These are phyloP conservation scores for Microdochium paspali DNA, from an alignment of 2,329 filamentous ascomycete species.

Conservation along the genomic window DNA sequence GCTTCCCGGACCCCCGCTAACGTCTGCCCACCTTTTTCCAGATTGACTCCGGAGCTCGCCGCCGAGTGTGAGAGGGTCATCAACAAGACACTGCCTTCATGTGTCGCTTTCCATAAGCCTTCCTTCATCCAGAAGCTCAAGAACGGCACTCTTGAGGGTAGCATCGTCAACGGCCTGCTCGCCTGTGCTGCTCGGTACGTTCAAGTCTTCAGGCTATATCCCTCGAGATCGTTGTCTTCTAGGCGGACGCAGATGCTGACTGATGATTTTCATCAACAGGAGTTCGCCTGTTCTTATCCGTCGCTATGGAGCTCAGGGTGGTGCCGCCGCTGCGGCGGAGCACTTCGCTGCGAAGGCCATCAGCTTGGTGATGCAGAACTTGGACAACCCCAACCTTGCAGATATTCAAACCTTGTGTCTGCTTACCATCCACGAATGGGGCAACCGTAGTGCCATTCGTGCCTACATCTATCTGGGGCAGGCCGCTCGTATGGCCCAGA, in stretches of 20 bases:
- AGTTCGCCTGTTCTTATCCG: conserved; percentile 48
- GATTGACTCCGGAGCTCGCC: conserved; percentile 47
- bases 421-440: conserved; percentile 55
- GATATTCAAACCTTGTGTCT: conserved; percentile 54
- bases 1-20: neutral
- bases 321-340: conserved; percentile 43
- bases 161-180: conserved; percentile 48
- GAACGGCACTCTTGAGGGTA: conserved; percentile 42
- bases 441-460: conserved; percentile 49
- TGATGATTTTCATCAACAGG: conserved; percentile 23
- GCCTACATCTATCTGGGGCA: conserved; percentile 56
- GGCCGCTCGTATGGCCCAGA: conserved; percentile 55
- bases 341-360: conserved; percentile 50
- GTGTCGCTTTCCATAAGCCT: conserved; percentile 54
- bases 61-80: conserved; percentile 52
- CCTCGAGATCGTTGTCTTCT: too few species aligned
- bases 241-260: too few species aligned
- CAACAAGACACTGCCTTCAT: conserved; percentile 50
- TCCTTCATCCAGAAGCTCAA: conserved; percentile 53
- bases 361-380: conserved; percentile 44
- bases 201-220: conserved; percentile 17
- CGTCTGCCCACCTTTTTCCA: conserved; percentile 9
- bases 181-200: conserved; percentile 50
- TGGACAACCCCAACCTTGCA: conserved; percentile 49
- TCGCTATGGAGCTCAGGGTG: conserved; percentile 44